These are phyloP conservation scores for Linaria vulgaris DNA, from an alignment of 257 asterid genomes.

Conservation along the genomic window DNA sequence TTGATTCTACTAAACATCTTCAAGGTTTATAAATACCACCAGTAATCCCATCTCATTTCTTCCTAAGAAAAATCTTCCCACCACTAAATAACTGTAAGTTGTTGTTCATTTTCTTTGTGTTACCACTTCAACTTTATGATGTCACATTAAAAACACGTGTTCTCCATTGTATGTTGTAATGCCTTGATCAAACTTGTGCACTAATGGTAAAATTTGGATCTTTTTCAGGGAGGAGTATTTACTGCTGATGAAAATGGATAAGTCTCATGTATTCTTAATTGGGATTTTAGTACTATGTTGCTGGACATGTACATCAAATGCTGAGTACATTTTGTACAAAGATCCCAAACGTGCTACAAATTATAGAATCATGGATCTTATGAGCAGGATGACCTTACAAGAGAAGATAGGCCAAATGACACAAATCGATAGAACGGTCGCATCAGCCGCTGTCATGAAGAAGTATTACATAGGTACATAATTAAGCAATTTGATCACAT, in stretches of 20 bases:
- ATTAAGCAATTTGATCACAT: constrained; percentile 6
- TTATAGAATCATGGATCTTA: constrained; percentile 41
- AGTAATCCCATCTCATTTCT: neutral
- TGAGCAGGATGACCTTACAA: constrained; percentile 47
- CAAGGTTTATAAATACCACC: too few relatives aligned
- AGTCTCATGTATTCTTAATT: constrained; percentile 6
- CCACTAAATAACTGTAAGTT: neutral
- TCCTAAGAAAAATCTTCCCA: neutral
- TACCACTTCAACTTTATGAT: neutral
- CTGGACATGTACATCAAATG: constrained; percentile 29
- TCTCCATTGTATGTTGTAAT: neutral
- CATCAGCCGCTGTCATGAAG: constrained; percentile 38
- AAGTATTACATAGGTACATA: constrained; percentile 48
- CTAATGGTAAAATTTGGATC: neutral
- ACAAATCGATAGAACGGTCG: constrained; percentile 47
- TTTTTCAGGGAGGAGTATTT: constrained; percentile 5
- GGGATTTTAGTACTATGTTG: constrained; percentile 24
- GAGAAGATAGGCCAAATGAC: constrained; percentile 65
- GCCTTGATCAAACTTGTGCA: neutral
- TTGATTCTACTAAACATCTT: too few relatives aligned
- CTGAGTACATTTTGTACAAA: constrained; percentile 33
- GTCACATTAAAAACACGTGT: too few relatives aligned
- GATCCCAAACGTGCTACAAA: constrained; percentile 43
- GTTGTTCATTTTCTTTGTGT: neutral
- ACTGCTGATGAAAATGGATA: constrained; percentile 22